Base-by-base conservation (phyloP, 192 early-diverging fungal genomes). In the Coemansia sp. region DNA sequence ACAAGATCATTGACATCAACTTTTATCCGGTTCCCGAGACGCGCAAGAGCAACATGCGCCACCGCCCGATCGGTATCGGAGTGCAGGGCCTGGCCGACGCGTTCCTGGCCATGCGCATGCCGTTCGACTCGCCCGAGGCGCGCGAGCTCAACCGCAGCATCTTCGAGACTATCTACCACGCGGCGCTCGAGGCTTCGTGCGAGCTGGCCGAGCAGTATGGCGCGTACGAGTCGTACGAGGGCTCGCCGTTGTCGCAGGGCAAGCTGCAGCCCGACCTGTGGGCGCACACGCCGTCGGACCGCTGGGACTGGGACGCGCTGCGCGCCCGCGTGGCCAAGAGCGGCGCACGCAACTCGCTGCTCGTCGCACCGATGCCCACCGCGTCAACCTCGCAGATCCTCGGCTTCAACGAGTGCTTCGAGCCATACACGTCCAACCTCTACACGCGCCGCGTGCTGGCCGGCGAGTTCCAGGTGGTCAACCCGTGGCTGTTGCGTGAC, bases 391-490 rank as follows among this genome's bases (percentile, higher is more conserved):
- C 90, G 16, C 96, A 98, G 79, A 98, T 98, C 60, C 83, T 98
- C 5, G 96, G 96, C 24, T 92, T 91, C 84, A 98, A 98, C 77
- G 96, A 98, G 83, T 95, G 93, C 70, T 98, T 96, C 64, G 95
- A 90, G 77, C 91, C 89, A 10, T 93, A 91, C 58, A 93, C 89
- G 47, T 87, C 85, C 77, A 98, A 98, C 80, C 87, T 98, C 46
- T 98, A 98, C 81, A 95, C 93, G 12, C 88, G 96, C 40, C 92
- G 96, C 56, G 96, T 97, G 1, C 71, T 98, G 45, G 89, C 92
- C 22, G 96, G 96, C 29, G 96, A 98, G 80, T 98, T 98, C 87
- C 96, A 98, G 75, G 87, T 98, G 40, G 96, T 97, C 48, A 98
- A 98, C 73, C 95, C 89, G 27, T 95, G 94, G 85, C 81, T 98